Percentiles rank a stretch among this genome's conserved stretches.
phyloP scores from a whole-genome alignment of 305 asterid genomes.

The Solanum hybrid region DNA sequence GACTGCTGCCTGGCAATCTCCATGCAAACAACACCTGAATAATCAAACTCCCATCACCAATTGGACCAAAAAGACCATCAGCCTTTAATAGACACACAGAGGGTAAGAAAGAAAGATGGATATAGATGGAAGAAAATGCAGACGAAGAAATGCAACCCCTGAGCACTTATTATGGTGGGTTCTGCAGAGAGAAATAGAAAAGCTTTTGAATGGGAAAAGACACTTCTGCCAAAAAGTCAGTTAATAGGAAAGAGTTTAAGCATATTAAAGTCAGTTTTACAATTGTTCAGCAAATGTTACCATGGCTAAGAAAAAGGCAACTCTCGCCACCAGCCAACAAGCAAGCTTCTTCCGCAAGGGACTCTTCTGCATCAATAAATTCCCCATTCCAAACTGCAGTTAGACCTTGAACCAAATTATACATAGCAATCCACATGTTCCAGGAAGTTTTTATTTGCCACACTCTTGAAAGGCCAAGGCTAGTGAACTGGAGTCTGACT shows the following conservation, averaged over 20 bases:
- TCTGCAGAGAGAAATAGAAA: background rate
- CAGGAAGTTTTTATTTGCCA: conserved; percentile 50
- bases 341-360: conserved; percentile 49
- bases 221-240: background rate
- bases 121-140: background rate
- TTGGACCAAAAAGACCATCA: background rate
- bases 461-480: conserved; percentile 55
- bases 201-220: background rate
- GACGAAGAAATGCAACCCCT: background rate
- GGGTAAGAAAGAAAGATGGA: background rate
- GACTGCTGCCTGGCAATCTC: conserved; percentile 71
- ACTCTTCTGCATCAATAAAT: conserved; percentile 63
- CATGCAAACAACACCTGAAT: conserved; percentile 73
- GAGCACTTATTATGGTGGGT: background rate
- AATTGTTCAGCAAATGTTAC: conserved; percentile 30
- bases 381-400: conserved; percentile 54
- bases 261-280: background rate
- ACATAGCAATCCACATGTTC: conserved; percentile 68
- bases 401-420: conserved; percentile 73
- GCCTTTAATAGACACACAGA: background rate
- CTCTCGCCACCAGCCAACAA: conserved; percentile 50
- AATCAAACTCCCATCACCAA: background rate
- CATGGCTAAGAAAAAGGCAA: conserved; percentile 67
- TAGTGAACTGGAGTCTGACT: conserved; percentile 35
- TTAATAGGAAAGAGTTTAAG: background rate